Evolutionary conservation across 192 early-diverging fungal species (phyloP).

Genomic region (Dissophora globulifera): DNA sequence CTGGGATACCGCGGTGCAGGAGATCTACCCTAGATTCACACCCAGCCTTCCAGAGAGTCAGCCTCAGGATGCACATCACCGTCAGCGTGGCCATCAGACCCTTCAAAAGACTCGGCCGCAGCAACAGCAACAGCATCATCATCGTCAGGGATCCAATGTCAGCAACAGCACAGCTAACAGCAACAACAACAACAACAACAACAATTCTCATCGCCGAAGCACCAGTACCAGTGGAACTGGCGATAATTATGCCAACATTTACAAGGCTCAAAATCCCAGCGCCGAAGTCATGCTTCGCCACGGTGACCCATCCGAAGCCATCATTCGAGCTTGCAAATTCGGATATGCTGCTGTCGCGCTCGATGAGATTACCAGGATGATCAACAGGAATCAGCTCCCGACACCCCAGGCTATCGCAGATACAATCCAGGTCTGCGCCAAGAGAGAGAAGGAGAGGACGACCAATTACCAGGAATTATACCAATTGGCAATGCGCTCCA

Average conservation of each 20-base stretch:
- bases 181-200: conserved; percentile 6
- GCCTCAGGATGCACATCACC: not conserved
- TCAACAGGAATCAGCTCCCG: conserved; percentile 32
- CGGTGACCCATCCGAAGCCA: conserved; percentile 36
- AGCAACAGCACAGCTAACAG: not conserved
- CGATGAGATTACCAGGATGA: conserved; percentile 40
- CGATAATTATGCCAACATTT: not conserved
- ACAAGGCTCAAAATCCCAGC: conserved; percentile 7
- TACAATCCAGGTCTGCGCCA: conserved; percentile 49
- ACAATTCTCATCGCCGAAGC: not conserved
- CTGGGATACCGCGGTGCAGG: conserved; percentile 51
- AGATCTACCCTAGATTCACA: conserved; percentile 46
- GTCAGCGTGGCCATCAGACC: not conserved
- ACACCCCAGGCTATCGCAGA: conserved; percentile 40
- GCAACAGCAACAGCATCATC: not conserved
- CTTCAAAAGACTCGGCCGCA: not conserved
- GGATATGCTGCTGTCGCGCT: conserved; percentile 46
- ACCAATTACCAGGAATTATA: conserved; percentile 42
- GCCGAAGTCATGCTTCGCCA: conserved; percentile 16
- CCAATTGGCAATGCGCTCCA: conserved; percentile 17
- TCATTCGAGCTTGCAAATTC: conserved; percentile 37
- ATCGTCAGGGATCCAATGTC: conserved; percentile 2
- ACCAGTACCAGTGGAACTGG: not conserved
- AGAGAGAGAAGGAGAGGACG: conserved; percentile 37
- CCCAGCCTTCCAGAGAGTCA: not conserved